Evolutionary conservation across 2,329 filamentous ascomycete species (phyloP), one percentile per base, ranked within the genome.

Genomic region (Sporothrix euskadiensis): DNA sequence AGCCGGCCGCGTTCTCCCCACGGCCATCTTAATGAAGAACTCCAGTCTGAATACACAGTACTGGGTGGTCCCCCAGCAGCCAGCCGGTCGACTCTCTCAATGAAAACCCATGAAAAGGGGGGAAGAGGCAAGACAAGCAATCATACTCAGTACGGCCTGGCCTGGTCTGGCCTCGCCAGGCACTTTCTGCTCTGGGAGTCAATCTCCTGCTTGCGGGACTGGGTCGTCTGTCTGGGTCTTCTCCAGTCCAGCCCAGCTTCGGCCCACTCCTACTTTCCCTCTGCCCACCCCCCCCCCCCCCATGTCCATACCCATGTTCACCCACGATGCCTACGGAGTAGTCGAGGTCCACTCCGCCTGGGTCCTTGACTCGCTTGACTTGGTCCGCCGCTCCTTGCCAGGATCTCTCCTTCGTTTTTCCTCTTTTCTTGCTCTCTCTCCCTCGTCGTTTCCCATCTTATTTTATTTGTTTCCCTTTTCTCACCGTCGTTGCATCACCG

Each of bases 281-380:
- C 54, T 71, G 54, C 12, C 54, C 69, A 71, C 69, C 30, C 54
- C 56, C 56, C 56, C 56, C 56, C 56, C 49, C 35, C 69, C 32
- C 65, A 52, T 71, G 54, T 65, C 63, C 54, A 32, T 49, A 66
- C 73, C 70, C 69, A 41, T 59, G 65, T 56, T 61, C 56, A 44
- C 56, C 73, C 73, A 74, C 65, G 73, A 74, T 74, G 73, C 70
- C 63, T 70, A n/a, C n/a, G n/a, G n/a, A n/a, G n/a, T n/a, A 61
- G 70, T 69, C 66, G 26, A 39, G 66, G 63, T 69, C 71, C 66
- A 69, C 65, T 57, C 65, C 66, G 52, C 63, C 73, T 57, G 65
- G 41, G 19, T 69, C 41, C 69, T 66, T 66, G 70, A 54, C 72
- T 73, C 54, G 49, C 47, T 71, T 71, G 30, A 35, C 47, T 71